Conservation (phyloP, 2,329 filamentous ascomycete species). For the Dactylellina cionopaga region DNA sequence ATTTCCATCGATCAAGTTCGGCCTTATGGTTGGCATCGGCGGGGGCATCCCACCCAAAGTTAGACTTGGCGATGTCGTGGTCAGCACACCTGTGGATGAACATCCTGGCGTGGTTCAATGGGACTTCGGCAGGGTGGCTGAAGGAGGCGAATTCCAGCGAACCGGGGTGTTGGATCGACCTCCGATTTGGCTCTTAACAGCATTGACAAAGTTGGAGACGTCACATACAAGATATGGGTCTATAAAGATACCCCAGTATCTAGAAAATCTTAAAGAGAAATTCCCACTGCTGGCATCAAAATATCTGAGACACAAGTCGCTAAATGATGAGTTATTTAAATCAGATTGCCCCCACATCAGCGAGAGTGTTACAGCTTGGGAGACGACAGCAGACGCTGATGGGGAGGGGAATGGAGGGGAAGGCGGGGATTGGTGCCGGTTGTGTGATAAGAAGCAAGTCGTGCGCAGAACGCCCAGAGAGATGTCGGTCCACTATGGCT, state of each 20-base stretch:
- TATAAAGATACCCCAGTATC: slow-evolving; percentile 9
- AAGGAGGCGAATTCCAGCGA: background rate
- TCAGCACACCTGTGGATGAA: slow-evolving; percentile 13
- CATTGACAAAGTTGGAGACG: background rate
- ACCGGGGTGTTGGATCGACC: background rate
- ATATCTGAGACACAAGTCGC: background rate
- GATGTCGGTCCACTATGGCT: background rate
- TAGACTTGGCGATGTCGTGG: too few relatives aligned
- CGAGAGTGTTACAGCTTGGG: too few relatives aligned
- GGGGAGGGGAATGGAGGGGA: too few relatives aligned
- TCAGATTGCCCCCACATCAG: too few relatives aligned
- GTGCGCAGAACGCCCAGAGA: too few relatives aligned
- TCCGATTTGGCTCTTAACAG: background rate
- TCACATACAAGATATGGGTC: slow-evolving; percentile 45
- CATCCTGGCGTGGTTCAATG: slow-evolving; percentile 44
- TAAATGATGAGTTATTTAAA: too few relatives aligned
- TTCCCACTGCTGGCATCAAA: background rate
- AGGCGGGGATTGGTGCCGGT: too few relatives aligned
- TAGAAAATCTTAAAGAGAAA: background rate
- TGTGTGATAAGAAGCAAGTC: too few relatives aligned
- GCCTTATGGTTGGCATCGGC: slow-evolving; percentile 11
- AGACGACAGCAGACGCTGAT: too few relatives aligned
- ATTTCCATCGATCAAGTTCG: background rate
- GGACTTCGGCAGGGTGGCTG: background rate
- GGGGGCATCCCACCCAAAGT: background rate